Conservation (phyloP, 805 yeast genomes). For the Barnettozyma wickerhamii region DNA sequence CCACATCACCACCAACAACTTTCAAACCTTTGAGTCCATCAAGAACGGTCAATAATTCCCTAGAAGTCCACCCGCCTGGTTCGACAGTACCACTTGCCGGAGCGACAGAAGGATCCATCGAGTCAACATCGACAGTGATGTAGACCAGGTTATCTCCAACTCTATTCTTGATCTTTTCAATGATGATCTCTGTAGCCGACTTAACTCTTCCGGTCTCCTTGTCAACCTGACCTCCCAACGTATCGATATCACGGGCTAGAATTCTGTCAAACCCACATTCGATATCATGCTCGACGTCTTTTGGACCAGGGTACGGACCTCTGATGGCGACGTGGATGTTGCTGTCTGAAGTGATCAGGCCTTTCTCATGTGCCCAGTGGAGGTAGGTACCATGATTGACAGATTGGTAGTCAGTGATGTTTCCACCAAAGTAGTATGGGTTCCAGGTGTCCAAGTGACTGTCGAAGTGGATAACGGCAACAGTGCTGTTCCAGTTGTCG, state of each 20-base stretch:
- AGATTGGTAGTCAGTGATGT: conserved; percentile 50
- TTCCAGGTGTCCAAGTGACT: conserved; percentile 71
- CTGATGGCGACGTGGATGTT: conserved; percentile 62
- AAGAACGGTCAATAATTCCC: conserved; percentile 41
- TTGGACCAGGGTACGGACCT: conserved; percentile 48
- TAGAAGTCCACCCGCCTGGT: conserved; percentile 47
- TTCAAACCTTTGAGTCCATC: conserved; percentile 42
- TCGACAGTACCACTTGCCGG: conserved; percentile 54
- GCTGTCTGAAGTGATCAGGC: conserved; percentile 44
- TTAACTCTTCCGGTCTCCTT: conserved; percentile 8
- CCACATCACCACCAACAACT: conserved; percentile 48
- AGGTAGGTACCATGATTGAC: conserved; percentile 67
- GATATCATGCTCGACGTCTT: conserved; percentile 38
- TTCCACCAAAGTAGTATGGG: conserved; percentile 61
- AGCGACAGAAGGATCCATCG: conserved; percentile 47
- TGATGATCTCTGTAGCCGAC: conserved; percentile 36
- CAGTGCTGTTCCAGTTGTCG: conserved; percentile 37
- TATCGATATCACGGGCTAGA: conserved; percentile 44
- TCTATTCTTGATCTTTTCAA: conserved; percentile 30
- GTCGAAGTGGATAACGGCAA: conserved; percentile 55
- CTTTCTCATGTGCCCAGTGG: conserved; percentile 67
- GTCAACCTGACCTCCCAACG: conserved; percentile 6
- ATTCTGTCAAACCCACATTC: conserved; percentile 47
- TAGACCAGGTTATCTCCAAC: conserved; percentile 40
- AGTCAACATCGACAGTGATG: conserved; percentile 47